Conservation (phyloP, 2,329 filamentous ascomycete species). For the Phyllosticta capitalensis region DNA sequence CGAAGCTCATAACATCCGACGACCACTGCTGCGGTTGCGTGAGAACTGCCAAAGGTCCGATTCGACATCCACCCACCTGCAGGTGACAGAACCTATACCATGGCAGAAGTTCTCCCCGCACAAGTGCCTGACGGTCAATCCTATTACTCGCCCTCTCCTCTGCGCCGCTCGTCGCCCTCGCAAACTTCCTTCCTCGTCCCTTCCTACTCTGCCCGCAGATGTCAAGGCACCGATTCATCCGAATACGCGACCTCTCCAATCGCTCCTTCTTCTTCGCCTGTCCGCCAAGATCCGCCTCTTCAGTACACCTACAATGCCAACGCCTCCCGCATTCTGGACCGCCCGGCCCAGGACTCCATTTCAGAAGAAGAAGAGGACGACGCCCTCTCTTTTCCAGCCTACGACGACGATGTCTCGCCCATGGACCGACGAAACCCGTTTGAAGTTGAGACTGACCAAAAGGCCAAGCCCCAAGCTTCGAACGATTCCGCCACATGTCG, state of each 20-base stretch:
- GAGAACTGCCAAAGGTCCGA: neutral
- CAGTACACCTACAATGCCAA: slow-evolving; percentile 17
- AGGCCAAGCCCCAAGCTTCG: slow-evolving; percentile 19
- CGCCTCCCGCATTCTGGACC: slow-evolving; percentile 27
- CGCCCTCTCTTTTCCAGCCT: slow-evolving; percentile 37
- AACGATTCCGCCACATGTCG: slow-evolving; percentile 47
- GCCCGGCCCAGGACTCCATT: slow-evolving; percentile 54
- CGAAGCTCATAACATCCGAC: slow-evolving; percentile 5
- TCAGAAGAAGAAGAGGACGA: slow-evolving; percentile 38
- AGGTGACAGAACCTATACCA: slow-evolving; percentile 15
- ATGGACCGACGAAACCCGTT: slow-evolving; percentile 2
- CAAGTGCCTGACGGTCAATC: slow-evolving; percentile 34
- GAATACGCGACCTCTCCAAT: slow-evolving; percentile 20
- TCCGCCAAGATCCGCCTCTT: neutral
- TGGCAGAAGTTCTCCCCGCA: slow-evolving; percentile 36
- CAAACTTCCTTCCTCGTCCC: slow-evolving; percentile 34
- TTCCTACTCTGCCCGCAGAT: slow-evolving; percentile 14
- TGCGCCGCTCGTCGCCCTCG: slow-evolving; percentile 34
- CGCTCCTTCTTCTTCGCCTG: slow-evolving; percentile 14
- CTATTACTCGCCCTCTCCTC: slow-evolving; percentile 31
- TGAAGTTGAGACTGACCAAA: slow-evolving; percentile 1
- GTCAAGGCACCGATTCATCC: slow-evolving; percentile 24
- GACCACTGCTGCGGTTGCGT: slow-evolving; percentile 5
- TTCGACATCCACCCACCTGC: slow-evolving; percentile 1
- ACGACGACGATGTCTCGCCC: slow-evolving; percentile 23